These are phyloP conservation scores for Scleroderma citrinum DNA, from an alignment of 768 basidiomycete species.

Conservation along the genomic window DNA sequence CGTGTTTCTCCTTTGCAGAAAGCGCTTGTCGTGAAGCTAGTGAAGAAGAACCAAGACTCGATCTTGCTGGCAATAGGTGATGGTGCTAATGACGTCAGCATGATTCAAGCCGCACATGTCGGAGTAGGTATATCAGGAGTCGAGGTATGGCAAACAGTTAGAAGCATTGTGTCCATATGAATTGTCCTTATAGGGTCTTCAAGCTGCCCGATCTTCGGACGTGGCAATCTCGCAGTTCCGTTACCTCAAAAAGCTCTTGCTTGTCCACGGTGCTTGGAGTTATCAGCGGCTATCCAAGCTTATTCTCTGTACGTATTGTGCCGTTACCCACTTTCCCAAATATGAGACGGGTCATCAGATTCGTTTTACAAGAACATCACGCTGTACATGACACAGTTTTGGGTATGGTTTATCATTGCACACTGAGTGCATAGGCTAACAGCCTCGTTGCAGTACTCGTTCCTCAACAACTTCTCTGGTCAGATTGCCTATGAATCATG, in stretches of 20 bases:
- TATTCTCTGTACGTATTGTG: constrained; percentile 72
- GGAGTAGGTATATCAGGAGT: constrained; percentile 97
- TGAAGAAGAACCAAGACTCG: constrained; percentile 92
- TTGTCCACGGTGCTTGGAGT: constrained; percentile 99
- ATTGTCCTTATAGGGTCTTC: constrained; percentile 61
- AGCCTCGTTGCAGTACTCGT: constrained; percentile 70
- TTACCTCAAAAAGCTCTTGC: constrained; percentile 86
- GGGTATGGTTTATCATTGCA: constrained; percentile 48
- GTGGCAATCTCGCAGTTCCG: constrained; percentile 98
- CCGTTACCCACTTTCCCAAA: background rate
- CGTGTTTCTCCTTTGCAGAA: constrained; percentile 98
- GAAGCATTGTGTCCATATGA: background rate
- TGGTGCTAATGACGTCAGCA: constrained; percentile 97
- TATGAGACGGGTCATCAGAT: constrained; percentile 39
- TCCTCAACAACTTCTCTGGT: constrained; percentile 99
- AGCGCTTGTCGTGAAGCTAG: constrained; percentile 96
- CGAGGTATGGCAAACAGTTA: constrained; percentile 50
- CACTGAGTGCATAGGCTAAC: background rate
- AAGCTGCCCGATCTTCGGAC: constrained; percentile 97
- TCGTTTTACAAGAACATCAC: constrained; percentile 99
- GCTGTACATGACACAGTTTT: constrained; percentile 97
- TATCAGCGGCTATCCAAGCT: constrained; percentile 93
- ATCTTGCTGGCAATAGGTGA: constrained; percentile 97
- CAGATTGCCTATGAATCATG: constrained; percentile 98
- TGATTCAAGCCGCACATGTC: constrained; percentile 98